These are phyloP conservation scores for Astrocystis sublimbata DNA, from an alignment of 495 filamentous ascomycete species.

Conservation along the genomic window DNA sequence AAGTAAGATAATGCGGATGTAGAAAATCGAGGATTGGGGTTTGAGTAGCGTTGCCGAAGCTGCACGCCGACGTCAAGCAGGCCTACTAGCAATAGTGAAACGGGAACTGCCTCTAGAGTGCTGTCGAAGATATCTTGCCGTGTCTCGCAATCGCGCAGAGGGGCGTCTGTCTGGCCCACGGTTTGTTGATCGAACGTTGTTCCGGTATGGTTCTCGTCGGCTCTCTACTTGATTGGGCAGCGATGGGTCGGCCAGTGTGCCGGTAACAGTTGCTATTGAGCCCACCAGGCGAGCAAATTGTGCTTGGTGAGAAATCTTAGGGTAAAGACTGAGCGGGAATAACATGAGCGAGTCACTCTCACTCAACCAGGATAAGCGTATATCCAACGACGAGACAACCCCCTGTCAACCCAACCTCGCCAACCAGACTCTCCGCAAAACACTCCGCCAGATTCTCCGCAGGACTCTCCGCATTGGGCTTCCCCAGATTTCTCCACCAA, in stretches of 20 bases:
- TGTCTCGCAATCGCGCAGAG: too few relatives aligned
- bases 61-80: background rate
- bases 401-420: conserved; percentile 1
- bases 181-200: background rate
- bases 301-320: background rate
- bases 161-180: too few relatives aligned
- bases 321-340: background rate
- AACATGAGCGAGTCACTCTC: conserved; percentile 3
- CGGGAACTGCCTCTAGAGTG: background rate
- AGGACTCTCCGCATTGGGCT: conserved; percentile 6
- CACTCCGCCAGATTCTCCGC: background rate
- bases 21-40: background rate
- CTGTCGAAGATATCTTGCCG: too few relatives aligned
- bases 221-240: background rate
- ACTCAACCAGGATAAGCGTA: conserved; percentile 14
- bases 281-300: background rate
- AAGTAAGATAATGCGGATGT: background rate
- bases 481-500: conserved; percentile 17
- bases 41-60: background rate
- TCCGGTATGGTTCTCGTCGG: background rate
- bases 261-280: background rate
- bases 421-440: too few relatives aligned
- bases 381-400: conserved; percentile 9
- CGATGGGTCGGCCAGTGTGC: background rate
- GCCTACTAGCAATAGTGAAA: background rate